Evolutionary conservation across 768 basidiomycete species (phyloP), one percentile per base, ranked within the genome.

Genomic region (Kondoa subrosea): DNA sequence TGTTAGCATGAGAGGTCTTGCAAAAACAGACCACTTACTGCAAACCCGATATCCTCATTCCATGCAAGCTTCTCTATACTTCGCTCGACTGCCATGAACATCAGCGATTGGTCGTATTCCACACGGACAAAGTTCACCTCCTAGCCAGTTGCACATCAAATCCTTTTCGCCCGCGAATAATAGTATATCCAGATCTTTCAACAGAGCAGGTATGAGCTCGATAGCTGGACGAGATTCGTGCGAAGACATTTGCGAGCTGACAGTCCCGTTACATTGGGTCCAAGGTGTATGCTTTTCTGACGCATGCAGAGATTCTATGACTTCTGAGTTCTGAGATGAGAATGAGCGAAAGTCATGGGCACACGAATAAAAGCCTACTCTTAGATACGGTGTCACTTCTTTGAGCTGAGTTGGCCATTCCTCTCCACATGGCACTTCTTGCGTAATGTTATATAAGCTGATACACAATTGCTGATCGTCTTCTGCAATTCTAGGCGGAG

Each of bases 101-200:
- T 93, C 93, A 63, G 91, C 81, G 34, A 15, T n/a, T n/a, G n/a
- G n/a, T n/a, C n/a, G n/a, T n/a, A n/a, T n/a, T n/a, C 25, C n/a
- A 60, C 30, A 26, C 12, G 4, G 25, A 60, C 26, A 31, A 26
- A 31, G 30, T 26, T 60, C n/a, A 60, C 30, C 59, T 26, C 25
- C 30, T 17, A 65, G 64, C 76, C 95, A 87, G 76, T 97, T 96
- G 80, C 95, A 97, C 70, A 97, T 93, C 56, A 90, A 78, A 76
- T 97, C 95, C 76, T 95, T 88, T 75, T 96, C 92, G 3, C 95
- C 95, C 0, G 85, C 91, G 72, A 95, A 99, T 60, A 99, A 80
- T 71, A 99, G 76, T 25, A 96, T 82, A 0, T 87, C 86, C 3
- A 76, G 75, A 69, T 82, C 82, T 71, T 85, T 84, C 31, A 96